A percentile compares a stretch with the other conserved stretches of the same genome.
Evolutionary conservation across 345 rosid genomes (phyloP).

Genomic region (Cardamine resedifolia): DNA sequence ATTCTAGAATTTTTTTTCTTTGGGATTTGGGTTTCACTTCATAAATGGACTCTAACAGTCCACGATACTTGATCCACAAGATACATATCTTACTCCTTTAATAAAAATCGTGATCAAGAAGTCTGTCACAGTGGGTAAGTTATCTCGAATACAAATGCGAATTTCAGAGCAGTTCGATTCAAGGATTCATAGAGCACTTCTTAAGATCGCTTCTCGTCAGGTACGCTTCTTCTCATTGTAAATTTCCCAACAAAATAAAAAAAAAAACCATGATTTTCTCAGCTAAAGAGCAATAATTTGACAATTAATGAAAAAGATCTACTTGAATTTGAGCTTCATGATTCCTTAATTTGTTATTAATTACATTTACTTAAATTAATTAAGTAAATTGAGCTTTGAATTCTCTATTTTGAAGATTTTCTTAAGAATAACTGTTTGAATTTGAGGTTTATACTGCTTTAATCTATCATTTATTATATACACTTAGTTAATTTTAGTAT

Average conservation of each 20-base stretch:
- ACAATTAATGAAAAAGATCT: neutral
- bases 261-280: neutral
- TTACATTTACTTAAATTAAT: neutral
- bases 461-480: neutral
- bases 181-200: constrained; percentile 77
- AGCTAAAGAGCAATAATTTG: neutral
- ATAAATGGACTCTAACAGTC: no score
- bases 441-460: neutral
- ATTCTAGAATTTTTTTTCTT: no score
- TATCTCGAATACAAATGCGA: constrained; percentile 78
- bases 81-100: no score
- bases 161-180: constrained; percentile 81
- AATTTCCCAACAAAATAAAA: neutral
- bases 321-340: neutral
- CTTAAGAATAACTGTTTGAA: neutral
- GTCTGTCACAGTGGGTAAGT: constrained; percentile 74
- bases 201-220: constrained; percentile 87
- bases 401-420: no score
- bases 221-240: constrained; percentile 39
- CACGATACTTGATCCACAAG: no score
- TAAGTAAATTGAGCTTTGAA: neutral
- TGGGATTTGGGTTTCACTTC: no score
- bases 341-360: neutral
- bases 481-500: neutral
- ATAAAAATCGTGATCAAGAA: constrained; percentile 43